Conservation (phyloP, 306 rosid species). For the Vicia sativa region DNA sequence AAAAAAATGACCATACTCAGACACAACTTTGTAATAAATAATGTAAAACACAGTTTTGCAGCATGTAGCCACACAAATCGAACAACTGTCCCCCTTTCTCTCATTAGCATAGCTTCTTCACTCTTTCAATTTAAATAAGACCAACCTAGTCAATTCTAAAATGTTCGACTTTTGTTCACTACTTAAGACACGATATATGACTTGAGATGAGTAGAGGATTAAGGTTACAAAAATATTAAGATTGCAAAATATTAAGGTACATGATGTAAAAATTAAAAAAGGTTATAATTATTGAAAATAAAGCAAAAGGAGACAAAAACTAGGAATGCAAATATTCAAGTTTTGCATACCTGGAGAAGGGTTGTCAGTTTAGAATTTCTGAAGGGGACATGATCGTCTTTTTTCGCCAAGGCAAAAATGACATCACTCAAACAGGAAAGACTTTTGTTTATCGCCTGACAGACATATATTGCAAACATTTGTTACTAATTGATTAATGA, state of each 20-base stretch:
- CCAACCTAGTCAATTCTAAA: no score
- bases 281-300: slow-evolving; percentile 7
- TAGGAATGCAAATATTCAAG: background rate
- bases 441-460: slow-evolving; percentile 90
- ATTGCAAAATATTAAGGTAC: background rate
- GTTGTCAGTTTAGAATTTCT: slow-evolving; percentile 89
- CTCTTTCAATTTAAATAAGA: no score
- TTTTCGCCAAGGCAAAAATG: slow-evolving; percentile 88
- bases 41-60: no score
- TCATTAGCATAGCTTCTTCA: no score
- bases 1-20: no score
- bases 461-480: slow-evolving; percentile 4
- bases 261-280: background rate
- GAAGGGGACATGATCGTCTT: slow-evolving; percentile 88
- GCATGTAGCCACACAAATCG: no score
- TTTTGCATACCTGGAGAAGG: slow-evolving; percentile 76
- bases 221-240: no score
- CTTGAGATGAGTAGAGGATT: no score
- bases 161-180: no score
- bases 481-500: slow-evolving; percentile 9
- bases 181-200: no score
- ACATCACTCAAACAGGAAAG: slow-evolving; percentile 84
- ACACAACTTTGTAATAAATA: no score
- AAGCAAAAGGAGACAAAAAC: background rate
- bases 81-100: no score